Base-by-base conservation (phyloP, 345 rosid genomes). In the Noccaea caerulescens region DNA sequence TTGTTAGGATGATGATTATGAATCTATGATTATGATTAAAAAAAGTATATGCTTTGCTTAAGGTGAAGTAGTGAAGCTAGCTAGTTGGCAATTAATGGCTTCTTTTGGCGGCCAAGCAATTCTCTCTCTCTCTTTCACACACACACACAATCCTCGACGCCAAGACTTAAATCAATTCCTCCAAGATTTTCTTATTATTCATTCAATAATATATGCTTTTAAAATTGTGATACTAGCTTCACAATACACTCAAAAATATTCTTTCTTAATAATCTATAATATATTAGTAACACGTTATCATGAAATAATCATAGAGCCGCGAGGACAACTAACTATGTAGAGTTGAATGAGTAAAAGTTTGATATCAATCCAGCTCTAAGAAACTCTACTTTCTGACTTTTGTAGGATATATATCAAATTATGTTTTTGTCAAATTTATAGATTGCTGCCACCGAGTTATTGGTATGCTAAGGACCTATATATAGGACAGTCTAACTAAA, bases 31-130 rank as follows among this genome's bases (percentile, higher is more conserved):
- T 45, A 11, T 66, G 34, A 49, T 56, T 44, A 23, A 51, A 30
- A 54, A 10, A 4, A 12, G 79, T 63, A 76, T 76, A 76, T 76
- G 75, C 72, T 70, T 76, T 69, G 79, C 79, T 76, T 76, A 41
- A 50, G 71, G n/a, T 56, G 76, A 70, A 70, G 79, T 63, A 76
- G 71, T 57, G 75, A 76, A 76, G 79, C 75, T 69, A 76, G 70
- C 79, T 76, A 69, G 79, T 76, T 76, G 71, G 41, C 79, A 76
- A 69, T 71, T 76, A 30, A 76, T 69, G 66, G 60, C 61, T 76
- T 76, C 66, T 69, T 69, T 76, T 76, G 79, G 42, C 76, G 71
- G 76, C 76, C 76, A 76, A 76, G 79, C 75, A 69, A 63, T 70
- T 56, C 75, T 68, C 46, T 75, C 20, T 36, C 65, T 75, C 44